Evolutionary conservation across 2,329 filamentous ascomycete species (phyloP), one percentile per base, ranked within the genome.

Genomic region (Septoria linicola): DNA sequence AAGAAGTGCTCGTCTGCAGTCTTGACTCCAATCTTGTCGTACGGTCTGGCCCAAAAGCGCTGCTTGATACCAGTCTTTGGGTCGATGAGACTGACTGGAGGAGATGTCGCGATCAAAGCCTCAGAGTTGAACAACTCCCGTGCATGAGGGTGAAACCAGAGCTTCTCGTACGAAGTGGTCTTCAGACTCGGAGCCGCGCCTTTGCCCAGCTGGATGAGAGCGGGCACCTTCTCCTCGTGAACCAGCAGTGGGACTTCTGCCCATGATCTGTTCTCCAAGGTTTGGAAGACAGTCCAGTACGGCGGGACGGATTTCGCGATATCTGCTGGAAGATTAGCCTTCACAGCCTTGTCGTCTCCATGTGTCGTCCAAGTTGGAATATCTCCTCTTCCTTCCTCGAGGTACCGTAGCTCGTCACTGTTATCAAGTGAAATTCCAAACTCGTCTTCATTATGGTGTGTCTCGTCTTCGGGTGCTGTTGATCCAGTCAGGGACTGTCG

Each of bases 101-200:
- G 54, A 7, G 37, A 21, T 4, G 35, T 31, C 10, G 34, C 40
- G 3, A 32, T 51, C 5, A 46, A 27, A 11, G 41, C 47, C 19
- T 47, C 51, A 13, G 41, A 37, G 27, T 57, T 43, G n/a, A 57
- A 34, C 1, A 57, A 23, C n/a, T 45, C 17, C 8, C 54, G 51
- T 1, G 32, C 48, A n/a, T 57, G 44, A 1, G 54, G 54, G 6
- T 57, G 54, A 16, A 57, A 57, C 51, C 51, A 57, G 31, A 57
- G 37, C 16, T 50, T 31, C 40, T 43, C 27, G 27, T 41, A 57
- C 48, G 3, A 25, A 13, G n/a, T 16, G 41, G 11, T 42, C 13
- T 25, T 36, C 8, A 47, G 30, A 7, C 17, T 27, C 2, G 27
- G 14, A 8, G 20, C 43, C 8, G 40, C 31, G n/a, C 8, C 20